Evolutionary conservation across 257 asterid species (phyloP).

Genomic region (Catharanthus roseus): DNA sequence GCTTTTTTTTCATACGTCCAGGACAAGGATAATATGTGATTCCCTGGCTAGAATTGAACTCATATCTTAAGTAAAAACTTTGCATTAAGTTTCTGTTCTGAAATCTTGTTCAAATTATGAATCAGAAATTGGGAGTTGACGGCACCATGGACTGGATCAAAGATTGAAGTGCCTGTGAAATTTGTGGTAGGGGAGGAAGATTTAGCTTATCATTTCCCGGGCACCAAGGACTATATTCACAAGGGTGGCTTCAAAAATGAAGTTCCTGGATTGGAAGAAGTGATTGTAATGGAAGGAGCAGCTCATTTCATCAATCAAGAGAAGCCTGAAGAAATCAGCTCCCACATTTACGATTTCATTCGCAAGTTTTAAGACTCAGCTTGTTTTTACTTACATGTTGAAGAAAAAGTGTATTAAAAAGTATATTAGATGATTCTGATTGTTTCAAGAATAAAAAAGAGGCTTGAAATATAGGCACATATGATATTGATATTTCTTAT

Average conservation of each 20-base stretch:
- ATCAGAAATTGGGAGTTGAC: conserved; percentile 43
- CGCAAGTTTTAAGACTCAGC: conserved; percentile 14
- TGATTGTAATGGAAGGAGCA: conserved; percentile 31
- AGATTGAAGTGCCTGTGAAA: conserved; percentile 30
- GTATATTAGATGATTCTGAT: too few relatives aligned
- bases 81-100: too few relatives aligned
- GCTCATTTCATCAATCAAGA: conserved; percentile 40
- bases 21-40: too few relatives aligned
- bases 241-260: conserved; percentile 32
- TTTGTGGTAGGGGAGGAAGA: conserved; percentile 34
- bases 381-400: not conserved
- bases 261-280: conserved; percentile 37
- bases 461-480: not conserved
- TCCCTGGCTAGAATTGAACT: too few relatives aligned
- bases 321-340: conserved; percentile 27
- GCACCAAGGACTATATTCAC: conserved; percentile 31
- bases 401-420: too few relatives aligned
- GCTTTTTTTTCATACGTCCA: too few relatives aligned
- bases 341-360: conserved; percentile 30
- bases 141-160: conserved; percentile 30
- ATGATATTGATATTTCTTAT: not conserved
- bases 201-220: conserved; percentile 27
- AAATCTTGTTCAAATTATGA: too few relatives aligned
- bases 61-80: too few relatives aligned
- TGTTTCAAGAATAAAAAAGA: too few relatives aligned